These are phyloP conservation scores for Otatea glauca DNA, from an alignment of 176 grass and related monocot species.

Conservation along the genomic window DNA sequence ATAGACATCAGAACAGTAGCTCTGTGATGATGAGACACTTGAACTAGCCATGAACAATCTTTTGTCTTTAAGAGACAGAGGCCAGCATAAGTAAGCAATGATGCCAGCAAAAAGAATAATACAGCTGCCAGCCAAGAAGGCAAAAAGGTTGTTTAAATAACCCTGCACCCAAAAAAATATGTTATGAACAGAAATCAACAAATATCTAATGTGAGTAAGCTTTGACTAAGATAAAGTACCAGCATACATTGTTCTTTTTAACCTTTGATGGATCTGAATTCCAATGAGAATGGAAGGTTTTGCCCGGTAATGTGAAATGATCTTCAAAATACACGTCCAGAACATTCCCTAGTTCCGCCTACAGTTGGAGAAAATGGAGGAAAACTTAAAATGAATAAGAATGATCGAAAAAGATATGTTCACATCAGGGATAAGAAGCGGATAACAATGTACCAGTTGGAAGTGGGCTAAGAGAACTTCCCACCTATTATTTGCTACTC, in stretches of 20 bases:
- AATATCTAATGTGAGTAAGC: neutral
- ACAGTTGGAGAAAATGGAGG: constrained; percentile 24
- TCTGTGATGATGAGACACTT: constrained; percentile 49
- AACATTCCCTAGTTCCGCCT: constrained; percentile 81
- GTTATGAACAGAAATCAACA: neutral
- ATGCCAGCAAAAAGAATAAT: constrained; percentile 63
- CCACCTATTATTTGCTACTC: constrained; percentile 64
- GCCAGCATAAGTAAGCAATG: constrained; percentile 60
- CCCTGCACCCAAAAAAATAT: constrained; percentile 48
- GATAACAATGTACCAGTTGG: constrained; percentile 80
- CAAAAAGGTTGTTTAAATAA: constrained; percentile 60
- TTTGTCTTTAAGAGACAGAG: constrained; percentile 47
- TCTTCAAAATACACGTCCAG: constrained; percentile 98
- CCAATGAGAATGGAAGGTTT: constrained; percentile 61
- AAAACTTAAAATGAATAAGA: constrained; percentile 25
- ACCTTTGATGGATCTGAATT: constrained; percentile 59
- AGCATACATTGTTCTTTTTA: constrained; percentile 65
- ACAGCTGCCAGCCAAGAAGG: constrained; percentile 60
- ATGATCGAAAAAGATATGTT: constrained; percentile 8
- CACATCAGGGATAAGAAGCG: constrained; percentile 19
- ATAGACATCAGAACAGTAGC: constrained; percentile 47
- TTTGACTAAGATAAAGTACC: constrained; percentile 17
- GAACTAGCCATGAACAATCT: constrained; percentile 49
- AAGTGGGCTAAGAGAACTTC: constrained; percentile 86
- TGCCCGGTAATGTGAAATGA: constrained; percentile 70